Base-by-base conservation (phyloP, 371 early-diverging fungal genomes). In the Rhizomucor pusillus region DNA sequence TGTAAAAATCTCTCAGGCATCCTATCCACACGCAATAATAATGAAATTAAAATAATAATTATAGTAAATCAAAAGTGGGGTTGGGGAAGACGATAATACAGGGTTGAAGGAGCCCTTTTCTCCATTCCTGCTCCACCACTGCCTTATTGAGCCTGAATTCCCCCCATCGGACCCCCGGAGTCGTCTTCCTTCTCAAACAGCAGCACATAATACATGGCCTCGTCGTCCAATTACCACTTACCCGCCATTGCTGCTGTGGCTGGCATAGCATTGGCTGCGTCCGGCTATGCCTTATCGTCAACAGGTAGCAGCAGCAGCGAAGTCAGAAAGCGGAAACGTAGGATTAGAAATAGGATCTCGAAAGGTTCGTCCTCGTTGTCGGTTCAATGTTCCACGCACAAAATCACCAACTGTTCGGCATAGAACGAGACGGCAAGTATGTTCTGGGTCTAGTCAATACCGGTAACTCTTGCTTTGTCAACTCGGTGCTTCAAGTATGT, bases 381-480 rank as follows among this genome's bases (percentile, higher is more conserved):
- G 40, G 33, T 23, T 46, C 20, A n/a, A n/a, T 43, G 19, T 50
- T 50, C 19, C 19, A 25, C 35, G 24, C 10, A 53, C 43, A 0
- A 18, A 43, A 25, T 14, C n/a, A 10, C 25, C 5, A 11, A 25
- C 41, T 12, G 5, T 14, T 3, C 12, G 13, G 12, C 9, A 41
- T 46, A 75, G 77, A 77, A 49, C 75, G 75, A 22, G 77, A 77
- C 60, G 77, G 67, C 6, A 59, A 59, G 40, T 77, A 66, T 46
- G 65, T 84, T 33, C 65, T 63, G 18, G 95, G 95, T 0, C 77
- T 94, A 36, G 80, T 84, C 53, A 94, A 94, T 56, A 79, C 87
- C 10, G 95, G 95, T 43, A 94, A 94, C 64, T 87, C 93, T 13
- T 94, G 95, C 65, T 94, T 94, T 63, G 79, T 94, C 75, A 94